A percentile compares a stretch with the other conserved stretches of the same genome.
These are phyloP conservation scores for Septoria petroselini DNA, from an alignment of 2,329 filamentous ascomycete species.

Conservation along the genomic window DNA sequence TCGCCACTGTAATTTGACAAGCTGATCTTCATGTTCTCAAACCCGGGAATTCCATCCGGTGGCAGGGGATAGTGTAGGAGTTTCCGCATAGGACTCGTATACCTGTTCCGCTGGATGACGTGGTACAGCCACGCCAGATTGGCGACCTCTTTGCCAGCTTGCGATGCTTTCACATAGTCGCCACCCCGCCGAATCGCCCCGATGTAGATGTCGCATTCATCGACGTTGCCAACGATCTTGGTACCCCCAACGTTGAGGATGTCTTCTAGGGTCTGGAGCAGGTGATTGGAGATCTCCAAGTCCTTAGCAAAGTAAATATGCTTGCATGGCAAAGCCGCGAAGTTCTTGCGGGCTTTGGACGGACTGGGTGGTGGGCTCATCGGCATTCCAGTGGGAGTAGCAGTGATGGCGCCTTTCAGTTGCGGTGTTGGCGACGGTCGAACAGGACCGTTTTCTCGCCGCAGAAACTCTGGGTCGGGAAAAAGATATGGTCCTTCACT, in stretches of 20 bases:
- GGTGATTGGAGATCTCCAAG: constrained; percentile 64
- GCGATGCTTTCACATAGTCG: constrained; percentile 74
- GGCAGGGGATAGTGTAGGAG: constrained; percentile 89
- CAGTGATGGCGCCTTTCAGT: constrained; percentile 64
- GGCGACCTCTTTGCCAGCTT: constrained; percentile 76
- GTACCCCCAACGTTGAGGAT: constrained; percentile 73
- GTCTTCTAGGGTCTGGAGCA: constrained; percentile 64
- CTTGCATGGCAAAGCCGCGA: constrained; percentile 73
- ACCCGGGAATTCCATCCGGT: constrained; percentile 72
- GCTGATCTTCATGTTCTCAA: constrained; percentile 73
- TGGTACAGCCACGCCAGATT: constrained; percentile 94
- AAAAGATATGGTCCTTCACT: constrained; percentile 82
- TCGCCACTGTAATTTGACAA: constrained; percentile 97
- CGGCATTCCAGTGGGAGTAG: constrained; percentile 40
- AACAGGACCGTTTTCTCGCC: constrained; percentile 29
- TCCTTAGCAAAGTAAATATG: constrained; percentile 75
- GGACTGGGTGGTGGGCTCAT: constrained; percentile 42
- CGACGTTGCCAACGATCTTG: constrained; percentile 60
- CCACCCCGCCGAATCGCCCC: constrained; percentile 81
- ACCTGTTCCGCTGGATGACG: constrained; percentile 81
- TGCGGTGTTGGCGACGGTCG: constrained; percentile 39
- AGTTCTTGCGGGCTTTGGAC: constrained; percentile 49
- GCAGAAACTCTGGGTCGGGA: constrained; percentile 78
- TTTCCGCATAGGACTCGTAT: constrained; percentile 78
- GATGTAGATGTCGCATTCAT: constrained; percentile 76